phyloP scores from a whole-genome alignment of 257 asterid species.

The Orobanche coerulescens region DNA sequence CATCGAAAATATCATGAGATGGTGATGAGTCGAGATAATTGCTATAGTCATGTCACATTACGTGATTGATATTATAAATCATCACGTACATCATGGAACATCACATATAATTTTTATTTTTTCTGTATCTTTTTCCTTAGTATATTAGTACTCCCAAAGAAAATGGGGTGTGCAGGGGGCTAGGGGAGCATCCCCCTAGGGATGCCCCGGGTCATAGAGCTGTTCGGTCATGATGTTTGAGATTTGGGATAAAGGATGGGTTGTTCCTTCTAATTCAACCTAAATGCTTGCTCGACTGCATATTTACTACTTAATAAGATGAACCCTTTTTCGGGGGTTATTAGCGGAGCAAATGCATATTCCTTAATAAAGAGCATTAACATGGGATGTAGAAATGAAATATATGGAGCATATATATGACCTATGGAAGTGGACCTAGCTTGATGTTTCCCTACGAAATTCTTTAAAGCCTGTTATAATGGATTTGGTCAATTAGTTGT shows the following conservation, averaged over 20 bases:
- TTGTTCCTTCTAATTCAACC: no score
- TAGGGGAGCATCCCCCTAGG: no score
- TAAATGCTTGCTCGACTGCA: background rate
- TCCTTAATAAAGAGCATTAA: background rate
- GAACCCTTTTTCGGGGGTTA: background rate
- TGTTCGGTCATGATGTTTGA: background rate
- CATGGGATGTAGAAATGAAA: slow-evolving; percentile 3
- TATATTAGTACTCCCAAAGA: no score
- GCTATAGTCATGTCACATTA: no score
- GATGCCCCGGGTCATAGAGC: background rate
- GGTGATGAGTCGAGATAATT: no score
- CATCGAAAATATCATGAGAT: no score
- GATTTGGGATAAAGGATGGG: background rate
- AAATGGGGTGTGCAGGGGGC: no score
- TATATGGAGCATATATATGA: slow-evolving; percentile 3
- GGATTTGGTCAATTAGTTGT: slow-evolving; percentile 12
- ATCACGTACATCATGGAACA: no score
- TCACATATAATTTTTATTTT: no score
- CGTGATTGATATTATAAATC: no score
- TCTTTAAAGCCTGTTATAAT: background rate
- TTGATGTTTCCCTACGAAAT: background rate
- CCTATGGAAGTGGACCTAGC: background rate
- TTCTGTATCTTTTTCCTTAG: no score
- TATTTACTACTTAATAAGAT: background rate
- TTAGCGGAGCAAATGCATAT: background rate